Base-by-base conservation (phyloP, 768 basidiomycete species). In the Rhizopogon sp. region DNA sequence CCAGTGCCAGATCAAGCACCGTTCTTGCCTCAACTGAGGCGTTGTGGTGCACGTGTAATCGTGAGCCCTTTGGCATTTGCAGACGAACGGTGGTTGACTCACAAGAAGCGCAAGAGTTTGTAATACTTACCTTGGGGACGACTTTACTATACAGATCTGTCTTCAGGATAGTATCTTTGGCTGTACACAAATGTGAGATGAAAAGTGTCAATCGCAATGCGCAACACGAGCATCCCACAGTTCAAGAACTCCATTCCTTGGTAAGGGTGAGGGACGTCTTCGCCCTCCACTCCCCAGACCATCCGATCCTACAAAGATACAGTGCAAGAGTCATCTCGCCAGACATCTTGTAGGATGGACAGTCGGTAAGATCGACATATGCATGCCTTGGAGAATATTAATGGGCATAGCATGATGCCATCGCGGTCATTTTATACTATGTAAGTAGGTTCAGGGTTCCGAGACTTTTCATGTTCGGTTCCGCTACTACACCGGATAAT, bases 211-310 rank as follows among this genome's bases (percentile, higher is more conserved):
- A 17, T 13, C n/a, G n/a, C n/a, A n/a, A n/a, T n/a, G n/a, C 14
- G 8, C 2, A 47, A 22, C 37, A n/a, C 45, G 6, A 9, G 29
- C 33, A 11, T 35, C 63, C 35, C 58, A 83, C 85, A 84, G 47
- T 84, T 87, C 59, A 88, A 65, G 60, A 88, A 90, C 58, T 80
- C 85, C 85, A 87, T 88, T 33, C 88, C 88, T 40, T 86, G 86
- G 58, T 87, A 88, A 1, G 81, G 73, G 57, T 87, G 81, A n/a
- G 76, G 79, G 39, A 81, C 70, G 9, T 74, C 74, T 16, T 76
- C 70, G 57, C 79, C 70, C 17, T 82, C 77, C 47, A 67, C 68
- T 39, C 65, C 72, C 87, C 86, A 22, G 22, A 22, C 22, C 25
- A 3, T 25, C 25, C 3, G 25, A 3, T 25, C 2, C 25, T 25